phyloP scores from a whole-genome alignment of 1,139 yeast genomes.

The Pichia cactophila region DNA sequence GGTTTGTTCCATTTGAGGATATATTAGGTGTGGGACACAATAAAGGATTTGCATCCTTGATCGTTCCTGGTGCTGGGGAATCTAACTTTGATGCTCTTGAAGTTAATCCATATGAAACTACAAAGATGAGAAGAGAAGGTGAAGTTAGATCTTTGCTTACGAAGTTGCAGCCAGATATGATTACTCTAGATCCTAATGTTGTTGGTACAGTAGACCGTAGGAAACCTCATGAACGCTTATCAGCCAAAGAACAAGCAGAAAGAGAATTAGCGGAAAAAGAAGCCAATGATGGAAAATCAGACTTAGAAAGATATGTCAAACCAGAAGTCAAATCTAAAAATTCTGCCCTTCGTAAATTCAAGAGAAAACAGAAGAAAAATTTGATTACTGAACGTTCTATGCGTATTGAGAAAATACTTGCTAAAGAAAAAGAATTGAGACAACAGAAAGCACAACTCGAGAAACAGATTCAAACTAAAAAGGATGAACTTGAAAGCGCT shows the following conservation, averaged over 20 bases:
- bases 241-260: slow-evolving; percentile 51
- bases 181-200: slow-evolving; percentile 78
- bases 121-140: slow-evolving; percentile 87
- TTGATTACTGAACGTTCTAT: slow-evolving; percentile 83
- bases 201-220: slow-evolving; percentile 80
- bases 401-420: slow-evolving; percentile 71
- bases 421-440: slow-evolving; percentile 68
- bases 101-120: slow-evolving; percentile 84
- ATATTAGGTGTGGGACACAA: slow-evolving; percentile 82
- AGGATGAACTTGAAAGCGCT: slow-evolving; percentile 48
- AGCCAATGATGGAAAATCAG: slow-evolving; percentile 32
- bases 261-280: slow-evolving; percentile 32
- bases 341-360: slow-evolving; percentile 71
- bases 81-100: slow-evolving; percentile 96
- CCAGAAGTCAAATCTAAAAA: slow-evolving; percentile 72
- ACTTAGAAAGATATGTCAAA: slow-evolving; percentile 31
- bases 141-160: slow-evolving; percentile 84
- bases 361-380: slow-evolving; percentile 79
- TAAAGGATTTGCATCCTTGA: slow-evolving; percentile 67
- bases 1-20: slow-evolving; percentile 94
- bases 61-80: slow-evolving; percentile 97
- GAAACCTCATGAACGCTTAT: slow-evolving; percentile 55
- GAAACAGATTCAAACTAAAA: slow-evolving; percentile 22
- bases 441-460: slow-evolving; percentile 41
- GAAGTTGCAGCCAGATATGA: slow-evolving; percentile 88